Conservation (phyloP, 192 early-diverging fungal genomes). For the Gryganskiella cystojenkinii region DNA sequence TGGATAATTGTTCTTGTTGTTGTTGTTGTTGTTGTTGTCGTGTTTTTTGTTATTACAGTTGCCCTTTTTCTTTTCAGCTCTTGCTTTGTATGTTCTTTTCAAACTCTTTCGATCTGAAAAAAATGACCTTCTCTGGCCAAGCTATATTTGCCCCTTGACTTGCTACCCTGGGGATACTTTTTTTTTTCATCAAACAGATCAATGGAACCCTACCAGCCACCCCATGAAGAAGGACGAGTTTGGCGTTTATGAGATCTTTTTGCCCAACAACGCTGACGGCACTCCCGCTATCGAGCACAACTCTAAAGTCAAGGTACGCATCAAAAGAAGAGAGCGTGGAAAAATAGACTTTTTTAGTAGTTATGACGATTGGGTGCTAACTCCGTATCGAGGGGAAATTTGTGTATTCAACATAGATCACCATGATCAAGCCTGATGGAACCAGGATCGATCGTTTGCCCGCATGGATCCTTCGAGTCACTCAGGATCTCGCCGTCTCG, state of each 20-base stretch:
- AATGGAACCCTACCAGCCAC: conserved; percentile 83
- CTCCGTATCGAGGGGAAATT: no score
- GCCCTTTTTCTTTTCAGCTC: not conserved
- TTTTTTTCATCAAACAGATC: conserved; percentile 61
- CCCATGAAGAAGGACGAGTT: conserved; percentile 82
- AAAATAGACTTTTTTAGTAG: no score
- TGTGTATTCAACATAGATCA: conserved; percentile 65
- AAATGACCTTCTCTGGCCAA: not conserved
- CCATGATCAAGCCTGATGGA: conserved; percentile 76
- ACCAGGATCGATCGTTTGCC: conserved; percentile 90
- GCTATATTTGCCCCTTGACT: conserved; percentile 12
- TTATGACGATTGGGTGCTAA: no score
- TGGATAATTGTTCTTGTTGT: not conserved
- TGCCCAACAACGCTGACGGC: conserved; percentile 74
- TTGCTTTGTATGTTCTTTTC: not conserved
- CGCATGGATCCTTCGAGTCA: conserved; percentile 87
- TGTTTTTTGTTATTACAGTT: not conserved
- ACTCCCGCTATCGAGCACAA: conserved; percentile 81
- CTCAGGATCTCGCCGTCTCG: conserved; percentile 84
- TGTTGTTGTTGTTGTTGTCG: not conserved
- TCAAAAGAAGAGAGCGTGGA: not conserved
- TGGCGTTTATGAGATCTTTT: conserved; percentile 83
- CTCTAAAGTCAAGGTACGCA: conserved; percentile 83
- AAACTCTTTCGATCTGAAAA: not conserved
- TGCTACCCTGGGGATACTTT: not conserved